A percentile compares a stretch with the other conserved stretches of the same genome.
Conservation (phyloP, 2,329 filamentous ascomycete species). For the Hysterium pulicare region DNA sequence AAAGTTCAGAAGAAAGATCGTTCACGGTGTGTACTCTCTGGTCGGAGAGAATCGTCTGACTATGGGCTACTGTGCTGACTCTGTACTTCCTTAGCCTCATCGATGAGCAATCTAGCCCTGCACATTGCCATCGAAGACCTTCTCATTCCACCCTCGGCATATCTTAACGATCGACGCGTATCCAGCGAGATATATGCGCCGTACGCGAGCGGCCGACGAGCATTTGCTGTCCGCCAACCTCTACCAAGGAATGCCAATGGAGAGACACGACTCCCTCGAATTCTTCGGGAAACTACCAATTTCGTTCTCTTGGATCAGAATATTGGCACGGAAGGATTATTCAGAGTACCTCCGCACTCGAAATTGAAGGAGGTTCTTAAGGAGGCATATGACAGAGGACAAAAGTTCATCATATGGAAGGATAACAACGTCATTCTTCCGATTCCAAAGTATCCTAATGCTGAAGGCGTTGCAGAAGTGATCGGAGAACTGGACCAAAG, state of each 20-base stretch:
- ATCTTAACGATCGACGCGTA: slow-evolving; percentile 52
- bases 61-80: neutral
- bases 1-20: slow-evolving; percentile 56
- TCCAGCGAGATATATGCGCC: slow-evolving; percentile 46
- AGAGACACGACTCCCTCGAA: slow-evolving; percentile 48
- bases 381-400: slow-evolving; percentile 55
- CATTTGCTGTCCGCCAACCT: slow-evolving; percentile 47
- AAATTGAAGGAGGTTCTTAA: slow-evolving; percentile 49
- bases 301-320: slow-evolving; percentile 50
- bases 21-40: slow-evolving; percentile 43
- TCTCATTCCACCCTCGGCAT: slow-evolving; percentile 53
- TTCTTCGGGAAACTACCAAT: slow-evolving; percentile 51
- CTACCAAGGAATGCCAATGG: slow-evolving; percentile 46
- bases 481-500: slow-evolving; percentile 46
- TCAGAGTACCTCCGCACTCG: slow-evolving; percentile 52
- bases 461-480: slow-evolving; percentile 38
- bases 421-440: slow-evolving; percentile 37
- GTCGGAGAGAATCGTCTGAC: neutral
- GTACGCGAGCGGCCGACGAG: slow-evolving; percentile 45
- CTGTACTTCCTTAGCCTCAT: slow-evolving; percentile 41
- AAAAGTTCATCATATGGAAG: slow-evolving; percentile 54
- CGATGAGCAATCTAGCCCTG: slow-evolving; percentile 47
- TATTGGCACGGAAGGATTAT: slow-evolving; percentile 51
- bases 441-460: slow-evolving; percentile 28
- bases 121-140: slow-evolving; percentile 52